Base-by-base conservation (phyloP, 768 basidiomycete species). In the Macrolepiota fuliginosa region DNA sequence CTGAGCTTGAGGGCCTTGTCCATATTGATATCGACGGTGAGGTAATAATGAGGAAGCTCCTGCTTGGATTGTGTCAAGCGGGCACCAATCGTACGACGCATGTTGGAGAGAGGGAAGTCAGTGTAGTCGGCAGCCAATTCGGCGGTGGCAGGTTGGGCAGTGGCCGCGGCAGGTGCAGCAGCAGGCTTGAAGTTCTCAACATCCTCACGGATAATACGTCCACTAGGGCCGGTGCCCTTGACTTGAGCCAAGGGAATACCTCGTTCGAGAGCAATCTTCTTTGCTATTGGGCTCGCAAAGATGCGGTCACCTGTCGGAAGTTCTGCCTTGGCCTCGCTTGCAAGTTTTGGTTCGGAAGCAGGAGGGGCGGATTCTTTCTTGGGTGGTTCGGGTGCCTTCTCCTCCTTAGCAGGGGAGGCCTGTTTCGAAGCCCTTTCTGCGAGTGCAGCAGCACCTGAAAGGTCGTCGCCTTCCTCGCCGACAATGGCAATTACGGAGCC, bases 11-110 rank as follows among this genome's bases (percentile, higher is more conserved):
- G 73, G 19, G 94, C 88, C 81, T 92, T 92, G 81, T 94, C 96
- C 95, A 99, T 97, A 79, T 91, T 89, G 73, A 98, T 83, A 69
- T 98, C 92, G 46, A 93, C 85, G 3, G 97, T 98, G 67, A 98
- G 76, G 76, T 98, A 98, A 79, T 96, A 99, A 74, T 98, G 96
- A 4, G 97, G 97, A n/a, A 94, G 70, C 68, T 94, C 89, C 75
- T 92, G 90, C 77, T 97, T 98, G 62, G 92, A 93, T 78, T 98
- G 92, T 0, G 88, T 86, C 65, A 99, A 86, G 67, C 97, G 91
- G 42, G 86, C 67, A 59, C 92, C 97, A 71, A 99, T 99, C 45
- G 87, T 88, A 67, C 93, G 92, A 62, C 97, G 91, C 91, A 99
- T 99, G 76, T 88, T 97, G 49, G 92, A 87, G 54, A 94, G 79